Base-by-base conservation (phyloP, 352 stramenopile species). In the Globisporangium cystogenes region DNA sequence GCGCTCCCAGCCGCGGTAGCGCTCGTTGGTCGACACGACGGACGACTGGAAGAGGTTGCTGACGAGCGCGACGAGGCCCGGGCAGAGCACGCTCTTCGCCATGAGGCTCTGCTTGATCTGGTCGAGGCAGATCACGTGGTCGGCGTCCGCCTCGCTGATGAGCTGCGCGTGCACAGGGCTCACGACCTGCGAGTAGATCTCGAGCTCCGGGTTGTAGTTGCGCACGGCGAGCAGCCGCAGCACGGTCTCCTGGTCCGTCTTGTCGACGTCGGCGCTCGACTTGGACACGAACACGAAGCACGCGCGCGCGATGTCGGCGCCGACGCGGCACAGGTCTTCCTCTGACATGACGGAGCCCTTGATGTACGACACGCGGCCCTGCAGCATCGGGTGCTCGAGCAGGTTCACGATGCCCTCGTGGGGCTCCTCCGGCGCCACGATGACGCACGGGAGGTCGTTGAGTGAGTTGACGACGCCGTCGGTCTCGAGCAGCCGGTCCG, bases 301-400 rank as follows among this genome's bases (percentile, higher is more conserved):
- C 7, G 73, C 76, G 18, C 73, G 64, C 6, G 76, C 76, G 37
- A 61, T 51, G 51, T 87, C 76, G 6, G 68, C 67, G 0, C 68
- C 76, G 33, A 87, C 73, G 37, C 76, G 73, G 48, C 72, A 83
- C 39, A 87, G 62, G 37, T 87, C 76, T 50, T 87, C 76, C 48
- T 84, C 76, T 29, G 62, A 75, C 69, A 87, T 79, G 7, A 87
- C 68, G 1, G 73, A 85, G 24, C 71, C 73, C 31, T 87, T 87
- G 53, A 87, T 82, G 60, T 80, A 87, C 15, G 58, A 74, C 6
- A 87, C 76, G 20, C 70, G 68, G 26, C 76, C 70, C 57, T 87
- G 72, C 1, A 85, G 66, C 3, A 87, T 64, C 6, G 76, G 76
- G 35, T 87, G 74, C 24, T 85, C 64, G 14, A 87, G 50, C n/a